Evolutionary conservation across 2,329 filamentous ascomycete genomes (phyloP).

Genomic region (Alternaria sp.): DNA sequence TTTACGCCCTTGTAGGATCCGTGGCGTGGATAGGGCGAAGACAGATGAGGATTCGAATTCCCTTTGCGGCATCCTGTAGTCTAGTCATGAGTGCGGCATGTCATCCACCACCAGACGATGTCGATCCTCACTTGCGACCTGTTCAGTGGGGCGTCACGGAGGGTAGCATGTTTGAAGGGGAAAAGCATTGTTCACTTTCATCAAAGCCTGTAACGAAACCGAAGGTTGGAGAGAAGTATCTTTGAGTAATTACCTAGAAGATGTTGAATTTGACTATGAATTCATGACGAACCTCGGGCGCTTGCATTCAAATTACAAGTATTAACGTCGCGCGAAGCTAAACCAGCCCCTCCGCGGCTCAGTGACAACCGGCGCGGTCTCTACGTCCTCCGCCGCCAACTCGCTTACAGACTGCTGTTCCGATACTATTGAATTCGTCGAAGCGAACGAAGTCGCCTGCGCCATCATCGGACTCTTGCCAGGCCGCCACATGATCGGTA

Average conservation of each 20-base stretch:
- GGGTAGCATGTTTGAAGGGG: background rate
- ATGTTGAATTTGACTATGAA: no score
- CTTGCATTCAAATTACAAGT: background rate
- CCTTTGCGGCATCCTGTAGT: slow-evolving; percentile 78
- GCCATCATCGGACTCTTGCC: background rate
- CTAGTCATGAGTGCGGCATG: slow-evolving; percentile 31
- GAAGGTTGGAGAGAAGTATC: background rate
- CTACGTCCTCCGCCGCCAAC: background rate
- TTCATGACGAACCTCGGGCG: background rate
- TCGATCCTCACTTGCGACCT: slow-evolving; percentile 14
- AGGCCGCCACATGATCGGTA: slow-evolving; percentile 1
- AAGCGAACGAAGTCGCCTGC: background rate
- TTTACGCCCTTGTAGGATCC: background rate
- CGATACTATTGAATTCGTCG: background rate
- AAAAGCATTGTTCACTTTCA: background rate
- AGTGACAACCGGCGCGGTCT: background rate
- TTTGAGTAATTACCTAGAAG: background rate
- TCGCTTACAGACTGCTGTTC: background rate
- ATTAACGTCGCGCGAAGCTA: background rate
- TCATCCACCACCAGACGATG: slow-evolving; percentile 18
- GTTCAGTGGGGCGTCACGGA: slow-evolving; percentile 30
- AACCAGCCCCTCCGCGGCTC: background rate
- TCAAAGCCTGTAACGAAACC: slow-evolving; percentile 2
- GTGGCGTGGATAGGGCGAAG: slow-evolving; percentile 33
- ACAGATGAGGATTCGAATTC: slow-evolving; percentile 75